Evolutionary conservation across 805 yeast species (phyloP).

Genomic region (Ogataea henricii): DNA sequence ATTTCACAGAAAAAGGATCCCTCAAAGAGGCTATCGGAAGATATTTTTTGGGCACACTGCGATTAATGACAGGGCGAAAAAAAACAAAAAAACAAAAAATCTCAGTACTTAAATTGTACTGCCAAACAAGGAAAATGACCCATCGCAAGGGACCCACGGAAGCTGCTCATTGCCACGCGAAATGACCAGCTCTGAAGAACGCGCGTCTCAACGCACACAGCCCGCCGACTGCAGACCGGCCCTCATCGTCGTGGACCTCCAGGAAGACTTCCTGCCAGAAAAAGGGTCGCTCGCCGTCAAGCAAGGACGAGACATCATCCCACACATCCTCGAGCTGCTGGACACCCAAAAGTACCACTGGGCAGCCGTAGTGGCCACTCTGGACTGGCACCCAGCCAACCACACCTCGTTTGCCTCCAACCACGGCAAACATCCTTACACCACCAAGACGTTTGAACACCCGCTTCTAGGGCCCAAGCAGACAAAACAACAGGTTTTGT

Average conservation of each 20-base stretch:
- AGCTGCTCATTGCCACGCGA: no score
- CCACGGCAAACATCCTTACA: conserved; percentile 56
- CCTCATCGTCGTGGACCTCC: conserved; percentile 75
- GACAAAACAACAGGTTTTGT: conserved; percentile 50
- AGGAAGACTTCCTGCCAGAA: conserved; percentile 83
- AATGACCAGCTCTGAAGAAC: no score
- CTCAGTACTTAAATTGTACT: no score
- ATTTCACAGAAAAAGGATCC: background rate
- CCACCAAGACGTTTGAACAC: conserved; percentile 47
- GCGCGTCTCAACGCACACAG: no score
- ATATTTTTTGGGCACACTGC: conserved; percentile 1
- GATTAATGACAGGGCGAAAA: background rate
- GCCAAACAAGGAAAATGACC: background rate
- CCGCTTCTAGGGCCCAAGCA: conserved; percentile 44
- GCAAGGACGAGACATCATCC: conserved; percentile 60
- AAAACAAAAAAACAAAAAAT: background rate
- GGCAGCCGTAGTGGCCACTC: conserved; percentile 68
- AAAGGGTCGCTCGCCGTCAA: conserved; percentile 74
- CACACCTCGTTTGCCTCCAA: conserved; percentile 83
- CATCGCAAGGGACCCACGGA: background rate
- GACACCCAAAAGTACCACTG: conserved; percentile 47
- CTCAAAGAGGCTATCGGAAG: conserved; percentile 5
- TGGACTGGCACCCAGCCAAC: conserved; percentile 84
- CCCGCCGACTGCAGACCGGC: conserved; percentile 47
- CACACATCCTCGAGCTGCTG: conserved; percentile 50